These are phyloP conservation scores for Suillus discolor DNA, from an alignment of 768 basidiomycete species.

Conservation along the genomic window DNA sequence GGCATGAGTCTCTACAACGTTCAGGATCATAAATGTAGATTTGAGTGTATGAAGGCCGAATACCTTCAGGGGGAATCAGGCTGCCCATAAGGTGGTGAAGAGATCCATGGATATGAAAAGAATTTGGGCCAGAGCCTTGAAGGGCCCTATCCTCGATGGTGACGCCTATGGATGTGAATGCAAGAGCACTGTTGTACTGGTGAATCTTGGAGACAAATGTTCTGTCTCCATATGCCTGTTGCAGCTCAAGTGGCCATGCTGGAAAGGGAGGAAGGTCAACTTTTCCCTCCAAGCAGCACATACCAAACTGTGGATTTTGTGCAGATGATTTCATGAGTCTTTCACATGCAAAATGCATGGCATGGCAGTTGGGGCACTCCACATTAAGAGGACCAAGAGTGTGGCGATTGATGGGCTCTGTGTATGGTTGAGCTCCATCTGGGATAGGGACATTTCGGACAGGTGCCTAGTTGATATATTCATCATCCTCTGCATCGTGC, in stretches of 20 bases:
- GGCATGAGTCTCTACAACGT: no score
- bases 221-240: slow-evolving; percentile 19
- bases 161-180: slow-evolving; percentile 41
- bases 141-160: slow-evolving; percentile 31
- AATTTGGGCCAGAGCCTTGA: slow-evolving; percentile 33
- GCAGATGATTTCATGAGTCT: slow-evolving; percentile 9
- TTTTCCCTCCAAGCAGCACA: slow-evolving; percentile 31
- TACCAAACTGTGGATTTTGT: slow-evolving; percentile 20
- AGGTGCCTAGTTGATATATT: not conserved
- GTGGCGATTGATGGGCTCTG: slow-evolving; percentile 11
- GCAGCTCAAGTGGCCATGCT: slow-evolving; percentile 18
- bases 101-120: slow-evolving; percentile 38
- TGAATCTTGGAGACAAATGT: slow-evolving; percentile 38
- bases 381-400: slow-evolving; percentile 14
- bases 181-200: slow-evolving; percentile 44
- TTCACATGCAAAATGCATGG: slow-evolving; percentile 19
- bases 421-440: slow-evolving; percentile 5
- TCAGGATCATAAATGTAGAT: slow-evolving; percentile 44
- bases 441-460: not conserved
- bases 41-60: slow-evolving; percentile 38
- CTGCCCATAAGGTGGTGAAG: slow-evolving; percentile 40
- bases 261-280: slow-evolving; percentile 24
- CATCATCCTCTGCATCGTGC: not conserved
- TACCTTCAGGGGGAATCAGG: slow-evolving; percentile 26
- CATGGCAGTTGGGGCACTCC: slow-evolving; percentile 21